phyloP scores from a whole-genome alignment of 2,329 filamentous ascomycete species.

The Aureobasidium musti region DNA sequence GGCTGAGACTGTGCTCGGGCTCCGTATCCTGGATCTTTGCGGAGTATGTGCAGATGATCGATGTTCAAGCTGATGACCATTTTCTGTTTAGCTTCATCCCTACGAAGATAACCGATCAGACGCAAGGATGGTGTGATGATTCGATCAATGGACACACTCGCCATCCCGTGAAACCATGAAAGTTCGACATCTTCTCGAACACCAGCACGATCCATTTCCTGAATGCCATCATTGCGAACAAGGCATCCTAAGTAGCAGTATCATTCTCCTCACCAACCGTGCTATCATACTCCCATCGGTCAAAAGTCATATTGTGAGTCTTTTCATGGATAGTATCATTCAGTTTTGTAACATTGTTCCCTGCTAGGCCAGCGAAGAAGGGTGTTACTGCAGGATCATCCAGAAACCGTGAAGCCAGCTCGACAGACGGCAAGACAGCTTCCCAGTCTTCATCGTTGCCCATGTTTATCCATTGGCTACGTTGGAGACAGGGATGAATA shows the following conservation, averaged over 20 bases:
- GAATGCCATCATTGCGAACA: neutral
- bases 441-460: neutral
- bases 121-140: too few relatives aligned
- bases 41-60: neutral
- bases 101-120: neutral
- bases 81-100: neutral
- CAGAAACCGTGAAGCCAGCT: constrained; percentile 7
- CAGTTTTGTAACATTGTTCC: neutral
- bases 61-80: neutral
- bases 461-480: neutral
- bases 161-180: neutral
- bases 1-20: neutral
- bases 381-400: neutral
- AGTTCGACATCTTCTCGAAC: neutral
- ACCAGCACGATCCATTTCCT: neutral
- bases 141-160: too few relatives aligned
- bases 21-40: neutral
- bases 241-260: neutral
- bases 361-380: neutral
- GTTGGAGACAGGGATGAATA: constrained; percentile 1
- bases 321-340: neutral
- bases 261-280: neutral
- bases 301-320: neutral
- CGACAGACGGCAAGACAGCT: neutral
- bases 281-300: neutral